Conservation (phyloP, 495 filamentous ascomycete species). For the Aspergillus nanangensis region DNA sequence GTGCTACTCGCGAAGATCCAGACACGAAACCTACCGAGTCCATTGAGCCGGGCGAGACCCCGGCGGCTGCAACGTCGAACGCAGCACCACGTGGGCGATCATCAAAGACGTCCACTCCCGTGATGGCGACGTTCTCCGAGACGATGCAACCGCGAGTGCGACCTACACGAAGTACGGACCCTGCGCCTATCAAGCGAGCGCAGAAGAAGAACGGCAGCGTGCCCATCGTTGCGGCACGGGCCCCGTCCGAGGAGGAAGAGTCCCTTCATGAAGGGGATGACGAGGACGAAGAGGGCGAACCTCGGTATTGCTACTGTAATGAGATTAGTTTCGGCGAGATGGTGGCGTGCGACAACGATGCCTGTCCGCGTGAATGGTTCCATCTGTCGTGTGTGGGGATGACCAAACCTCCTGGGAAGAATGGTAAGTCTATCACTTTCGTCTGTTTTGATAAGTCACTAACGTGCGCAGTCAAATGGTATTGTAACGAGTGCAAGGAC, state of each 20-base stretch:
- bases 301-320: conserved; percentile 90
- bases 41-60: conserved; percentile 21
- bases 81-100: conserved; percentile 24
- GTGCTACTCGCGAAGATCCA: conserved; percentile 27
- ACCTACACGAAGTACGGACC: conserved; percentile 38
- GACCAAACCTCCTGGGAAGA: conserved; percentile 76
- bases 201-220: conserved; percentile 59
- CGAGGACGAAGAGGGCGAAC: conserved; percentile 76
- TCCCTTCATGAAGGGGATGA: conserved; percentile 57
- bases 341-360: conserved; percentile 93
- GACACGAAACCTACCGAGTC: conserved; percentile 27
- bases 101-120: conserved; percentile 58
- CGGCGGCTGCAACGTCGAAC: conserved; percentile 1
- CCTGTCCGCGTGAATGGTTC: conserved; percentile 91
- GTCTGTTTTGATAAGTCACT: conserved; percentile 13
- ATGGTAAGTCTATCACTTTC: conserved; percentile 57
- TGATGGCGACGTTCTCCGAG: conserved; percentile 38
- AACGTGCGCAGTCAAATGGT: conserved; percentile 72
- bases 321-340: conserved; percentile 93
- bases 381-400: conserved; percentile 89
- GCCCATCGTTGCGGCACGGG: conserved; percentile 24
- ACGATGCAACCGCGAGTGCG: conserved; percentile 29
- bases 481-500: conserved; percentile 81
- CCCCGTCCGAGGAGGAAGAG: conserved; percentile 46
- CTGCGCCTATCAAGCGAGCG: conserved; percentile 50